These are phyloP conservation scores for Exophiala bonariae DNA, from an alignment of 2,329 filamentous ascomycete genomes.

Conservation along the genomic window DNA sequence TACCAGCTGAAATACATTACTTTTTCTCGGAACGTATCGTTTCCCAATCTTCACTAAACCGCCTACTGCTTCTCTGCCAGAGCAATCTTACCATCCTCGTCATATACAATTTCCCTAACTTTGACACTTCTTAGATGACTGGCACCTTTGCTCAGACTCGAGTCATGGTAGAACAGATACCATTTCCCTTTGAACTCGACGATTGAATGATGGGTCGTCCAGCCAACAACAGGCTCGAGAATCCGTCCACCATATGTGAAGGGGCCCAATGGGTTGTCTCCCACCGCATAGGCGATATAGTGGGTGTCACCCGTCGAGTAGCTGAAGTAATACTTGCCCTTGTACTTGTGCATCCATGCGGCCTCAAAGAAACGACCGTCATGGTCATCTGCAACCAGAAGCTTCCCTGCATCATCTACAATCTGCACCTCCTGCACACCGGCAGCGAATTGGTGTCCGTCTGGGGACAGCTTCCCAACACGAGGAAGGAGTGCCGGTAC, in stretches of 20 bases:
- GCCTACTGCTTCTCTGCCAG: constrained; percentile 21
- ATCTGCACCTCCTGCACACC: constrained; percentile 63
- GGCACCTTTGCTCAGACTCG: constrained; percentile 65
- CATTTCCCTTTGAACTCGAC: constrained; percentile 71
- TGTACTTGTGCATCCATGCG: constrained; percentile 74
- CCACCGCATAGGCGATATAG: constrained; percentile 68
- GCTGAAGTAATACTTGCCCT: constrained; percentile 70
- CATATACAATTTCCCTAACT: constrained; percentile 62
- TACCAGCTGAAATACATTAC: too few relatives aligned
- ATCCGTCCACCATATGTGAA: constrained; percentile 72
- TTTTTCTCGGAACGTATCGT: too few relatives aligned
- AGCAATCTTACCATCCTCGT: constrained; percentile 14
- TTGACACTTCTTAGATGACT: constrained; percentile 73
- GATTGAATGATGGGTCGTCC: constrained; percentile 81
- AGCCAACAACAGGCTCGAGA: constrained; percentile 73
- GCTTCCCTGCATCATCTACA: constrained; percentile 59
- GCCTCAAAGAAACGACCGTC: constrained; percentile 77
- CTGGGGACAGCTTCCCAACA: constrained; percentile 62
- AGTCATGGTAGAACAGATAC: constrained; percentile 78
- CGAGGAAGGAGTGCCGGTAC: constrained; percentile 63
- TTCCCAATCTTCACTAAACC: not conserved
- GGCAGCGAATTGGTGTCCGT: constrained; percentile 64
- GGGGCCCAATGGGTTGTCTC: constrained; percentile 65
- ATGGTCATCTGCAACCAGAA: constrained; percentile 67
- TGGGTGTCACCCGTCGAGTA: constrained; percentile 80